phyloP scores from a whole-genome alignment of 345 rosid genomes.

The Populus simonii region DNA sequence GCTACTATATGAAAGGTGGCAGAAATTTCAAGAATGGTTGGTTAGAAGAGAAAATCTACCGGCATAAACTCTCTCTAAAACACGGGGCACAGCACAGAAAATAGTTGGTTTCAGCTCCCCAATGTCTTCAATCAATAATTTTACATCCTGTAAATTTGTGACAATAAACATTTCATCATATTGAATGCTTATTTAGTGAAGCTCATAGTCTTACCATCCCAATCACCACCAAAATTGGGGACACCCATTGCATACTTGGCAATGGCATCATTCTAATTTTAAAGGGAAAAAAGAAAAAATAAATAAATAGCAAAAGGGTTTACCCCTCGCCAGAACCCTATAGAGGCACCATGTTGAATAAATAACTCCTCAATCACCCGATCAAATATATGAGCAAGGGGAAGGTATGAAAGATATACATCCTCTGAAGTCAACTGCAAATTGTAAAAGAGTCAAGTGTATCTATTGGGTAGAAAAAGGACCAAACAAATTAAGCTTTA shows the following conservation, averaged over 20 bases:
- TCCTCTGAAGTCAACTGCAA: conserved; percentile 66
- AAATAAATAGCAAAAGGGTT: conserved; percentile 20
- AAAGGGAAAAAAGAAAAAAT: neutral
- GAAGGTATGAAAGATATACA: conserved; percentile 89
- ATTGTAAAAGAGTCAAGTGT: neutral
- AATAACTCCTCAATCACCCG: conserved; percentile 83
- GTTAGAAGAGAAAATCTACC: conserved; percentile 39
- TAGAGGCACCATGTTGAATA: conserved; percentile 70
- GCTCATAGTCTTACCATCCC: neutral
- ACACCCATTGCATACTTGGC: neutral
- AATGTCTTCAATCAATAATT: conserved; percentile 77
- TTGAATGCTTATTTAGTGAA: conserved; percentile 5
- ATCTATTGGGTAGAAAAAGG: neutral
- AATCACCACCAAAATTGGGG: neutral
- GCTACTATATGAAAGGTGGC: neutral
- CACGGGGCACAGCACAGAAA: conserved; percentile 99
- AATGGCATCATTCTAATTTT: neutral
- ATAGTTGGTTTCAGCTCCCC: conserved; percentile 84
- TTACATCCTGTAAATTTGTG: conserved; percentile 64
- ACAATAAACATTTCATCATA: conserved; percentile 6
- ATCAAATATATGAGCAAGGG: conserved; percentile 95
- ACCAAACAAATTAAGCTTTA: neutral
- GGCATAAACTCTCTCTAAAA: conserved; percentile 71
- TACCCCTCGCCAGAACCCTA: conserved; percentile 98
- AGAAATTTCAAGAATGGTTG: neutral